A percentile compares a stretch with the other conserved stretches of the same genome.
These are phyloP conservation scores for Stygiomarasmius scandens DNA, from an alignment of 1,284 basidiomycete species.

Conservation along the genomic window DNA sequence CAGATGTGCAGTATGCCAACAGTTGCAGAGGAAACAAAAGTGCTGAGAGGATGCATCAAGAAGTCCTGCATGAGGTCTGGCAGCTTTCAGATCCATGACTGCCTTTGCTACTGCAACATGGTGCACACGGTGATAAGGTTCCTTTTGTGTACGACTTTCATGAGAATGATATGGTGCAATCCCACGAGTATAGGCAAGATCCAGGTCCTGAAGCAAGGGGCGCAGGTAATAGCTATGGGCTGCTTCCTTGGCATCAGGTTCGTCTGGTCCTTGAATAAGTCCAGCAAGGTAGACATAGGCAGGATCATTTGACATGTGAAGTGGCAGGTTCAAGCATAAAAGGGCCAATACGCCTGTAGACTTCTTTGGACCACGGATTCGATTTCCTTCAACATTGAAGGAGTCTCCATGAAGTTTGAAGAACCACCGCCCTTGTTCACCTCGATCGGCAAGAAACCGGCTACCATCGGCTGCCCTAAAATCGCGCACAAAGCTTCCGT, in stretches of 20 bases:
- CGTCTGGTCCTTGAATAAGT: conserved; percentile 12
- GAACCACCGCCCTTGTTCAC: conserved; percentile 14
- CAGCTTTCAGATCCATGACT: conserved; percentile 6
- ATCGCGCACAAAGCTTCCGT: conserved; percentile 2
- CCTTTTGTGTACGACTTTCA: neutral
- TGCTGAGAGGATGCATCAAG: neutral
- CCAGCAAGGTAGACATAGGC: conserved; percentile 13
- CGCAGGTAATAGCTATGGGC: conserved; percentile 7
- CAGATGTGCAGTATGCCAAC: neutral
- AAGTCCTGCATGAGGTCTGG: conserved; percentile 1
- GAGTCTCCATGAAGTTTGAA: conserved; percentile 11
- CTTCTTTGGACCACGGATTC: neutral
- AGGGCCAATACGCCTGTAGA: conserved; percentile 2
- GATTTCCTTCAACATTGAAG: conserved; percentile 15
- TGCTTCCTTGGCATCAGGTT: conserved; percentile 10
- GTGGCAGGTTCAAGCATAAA: conserved; percentile 2
- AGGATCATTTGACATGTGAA: conserved; percentile 6
- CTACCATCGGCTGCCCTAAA: neutral
- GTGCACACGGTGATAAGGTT: neutral
- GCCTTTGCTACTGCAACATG: neutral
- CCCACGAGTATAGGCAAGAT: conserved; percentile 4
- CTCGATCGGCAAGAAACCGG: conserved; percentile 11
- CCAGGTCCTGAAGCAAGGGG: conserved; percentile 8
- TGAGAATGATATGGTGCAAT: neutral
- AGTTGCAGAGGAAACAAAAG: conserved; percentile 3